Base-by-base conservation (phyloP, 768 basidiomycete species). In the Pisolithus orientalis region DNA sequence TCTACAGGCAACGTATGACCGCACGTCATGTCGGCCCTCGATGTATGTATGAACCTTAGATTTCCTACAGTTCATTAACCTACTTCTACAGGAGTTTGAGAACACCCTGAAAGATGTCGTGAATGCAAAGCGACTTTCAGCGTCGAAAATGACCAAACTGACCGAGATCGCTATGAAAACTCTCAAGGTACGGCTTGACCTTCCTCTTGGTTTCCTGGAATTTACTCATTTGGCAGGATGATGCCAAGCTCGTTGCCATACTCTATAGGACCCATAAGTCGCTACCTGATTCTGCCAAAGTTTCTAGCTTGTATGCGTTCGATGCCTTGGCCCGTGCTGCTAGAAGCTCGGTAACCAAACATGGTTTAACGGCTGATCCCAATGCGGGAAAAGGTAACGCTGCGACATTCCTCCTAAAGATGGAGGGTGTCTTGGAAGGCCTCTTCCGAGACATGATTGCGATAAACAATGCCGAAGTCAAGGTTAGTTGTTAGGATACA, bases 301-400 rank as follows among this genome's bases (percentile, higher is more conserved):
- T 94, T 53, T 83, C 82, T 38, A 93, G 92, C 70, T 76, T 99
- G 47, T 99, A 98, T 70, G 83, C 87, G 39, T 90, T 99, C 65
- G 94, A 99, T 71, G 90, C 94, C 17, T 77, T 99, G 55, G 81
- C 91, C 40, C 84, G 95, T 53, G 93, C 86, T 16, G 91, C 92
- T 17, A 78, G 83, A 53, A 74, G 75, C 53, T 76, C 83, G 44
- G 82, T 75, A 43, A 82, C 73, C 61, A 94, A 93, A 66, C 78
- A 80, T 49, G 74, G 76, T 48, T 64, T 82, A 27, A 73, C 78
- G 57, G 80, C 75, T 57, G 82, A 86, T 60, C 59, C 76, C 46
- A 77, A 76, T 52, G 71, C 79, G 38, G 70, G 68, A 48, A 78
- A 77, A 55, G 87, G 87, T 57, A 89, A 88, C 61, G 78, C 78